Percentiles rank a stretch among this genome's conserved stretches.
phyloP scores from a whole-genome alignment of 1,284 basidiomycete species.

The Cryptococcus sp. region DNA sequence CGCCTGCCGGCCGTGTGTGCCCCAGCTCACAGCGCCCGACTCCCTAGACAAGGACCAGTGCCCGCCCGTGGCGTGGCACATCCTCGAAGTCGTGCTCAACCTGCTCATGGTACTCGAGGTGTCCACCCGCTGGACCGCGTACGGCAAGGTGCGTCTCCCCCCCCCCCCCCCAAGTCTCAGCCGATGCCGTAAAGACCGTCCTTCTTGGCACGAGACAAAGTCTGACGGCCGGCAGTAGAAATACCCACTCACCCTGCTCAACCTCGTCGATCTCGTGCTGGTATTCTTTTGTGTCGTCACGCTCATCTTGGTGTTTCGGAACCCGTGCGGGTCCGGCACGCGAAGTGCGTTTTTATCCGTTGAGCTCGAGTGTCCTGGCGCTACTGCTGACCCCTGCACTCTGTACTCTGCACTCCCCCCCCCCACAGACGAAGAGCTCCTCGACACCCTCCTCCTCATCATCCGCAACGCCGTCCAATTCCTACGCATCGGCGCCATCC shows the following conservation, averaged over 20 bases:
- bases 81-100: constrained; percentile 88
- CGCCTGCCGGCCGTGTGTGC: no score
- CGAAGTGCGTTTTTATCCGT: constrained; percentile 43
- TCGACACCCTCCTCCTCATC: constrained; percentile 84
- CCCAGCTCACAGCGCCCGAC: background rate
- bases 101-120: constrained; percentile 90
- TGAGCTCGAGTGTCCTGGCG: no score
- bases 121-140: constrained; percentile 77
- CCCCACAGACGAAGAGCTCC: constrained; percentile 75
- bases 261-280: constrained; percentile 78
- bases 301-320: constrained; percentile 73
- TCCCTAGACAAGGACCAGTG: constrained; percentile 37
- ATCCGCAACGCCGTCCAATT: constrained; percentile 89
- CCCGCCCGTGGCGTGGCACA: constrained; percentile 65
- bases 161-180: no score
- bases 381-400: background rate
- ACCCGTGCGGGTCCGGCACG: constrained; percentile 44
- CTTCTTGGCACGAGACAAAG: background rate
- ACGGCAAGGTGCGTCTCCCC: constrained; percentile 67
- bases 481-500: constrained; percentile 77
- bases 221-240: constrained; percentile 57
- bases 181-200: background rate
- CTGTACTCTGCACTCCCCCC: background rate
- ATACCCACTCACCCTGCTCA: constrained; percentile 92
- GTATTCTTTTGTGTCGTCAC: constrained; percentile 84